These are phyloP conservation scores for Zhuliangozyma parablackwelliae DNA, from an alignment of 1,139 yeast genomes.

Conservation along the genomic window DNA sequence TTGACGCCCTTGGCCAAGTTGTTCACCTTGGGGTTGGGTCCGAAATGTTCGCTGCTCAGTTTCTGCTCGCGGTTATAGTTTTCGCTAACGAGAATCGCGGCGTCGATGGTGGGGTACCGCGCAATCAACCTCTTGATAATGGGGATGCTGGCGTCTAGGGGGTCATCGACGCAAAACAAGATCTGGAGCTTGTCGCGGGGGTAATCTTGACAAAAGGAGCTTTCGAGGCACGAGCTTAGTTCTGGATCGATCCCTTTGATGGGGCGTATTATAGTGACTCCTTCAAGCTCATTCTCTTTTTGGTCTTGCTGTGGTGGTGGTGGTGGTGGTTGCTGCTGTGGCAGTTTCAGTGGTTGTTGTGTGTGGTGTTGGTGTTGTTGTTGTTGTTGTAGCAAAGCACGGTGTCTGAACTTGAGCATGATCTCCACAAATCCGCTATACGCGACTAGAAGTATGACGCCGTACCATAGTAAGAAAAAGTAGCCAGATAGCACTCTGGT, in stretches of 20 bases:
- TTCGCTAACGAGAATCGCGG: constrained; percentile 51
- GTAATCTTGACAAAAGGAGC: constrained; percentile 67
- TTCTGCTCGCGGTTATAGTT: constrained; percentile 21
- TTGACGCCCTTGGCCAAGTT: constrained; percentile 76
- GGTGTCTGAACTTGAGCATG: constrained; percentile 27
- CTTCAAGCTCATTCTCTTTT: constrained; percentile 42
- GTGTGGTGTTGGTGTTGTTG: constrained; percentile 1
- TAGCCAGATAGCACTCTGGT: constrained; percentile 8
- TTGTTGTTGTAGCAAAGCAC: constrained; percentile 20
- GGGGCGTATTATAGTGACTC: constrained; percentile 80
- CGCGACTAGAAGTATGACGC: constrained; percentile 41
- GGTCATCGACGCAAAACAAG: constrained; percentile 68
- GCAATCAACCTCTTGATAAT: constrained; percentile 47
- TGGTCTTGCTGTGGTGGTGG: too few species aligned
- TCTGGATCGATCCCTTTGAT: constrained; percentile 82
- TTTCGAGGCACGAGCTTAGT: constrained; percentile 60
- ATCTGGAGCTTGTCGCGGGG: constrained; percentile 59
- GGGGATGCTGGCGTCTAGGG: constrained; percentile 60
- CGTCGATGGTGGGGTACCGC: constrained; percentile 55
- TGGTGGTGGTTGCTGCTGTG: constrained; percentile 8
- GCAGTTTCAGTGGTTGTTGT: background rate
- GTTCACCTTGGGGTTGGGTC: constrained; percentile 89
- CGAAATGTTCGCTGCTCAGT: constrained; percentile 46
- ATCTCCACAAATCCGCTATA: constrained; percentile 47
- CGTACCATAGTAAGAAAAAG: constrained; percentile 38